Evolutionary conservation across 2,329 filamentous ascomycete species (phyloP).

Genomic region (Berkeleyomyces rouxiae): DNA sequence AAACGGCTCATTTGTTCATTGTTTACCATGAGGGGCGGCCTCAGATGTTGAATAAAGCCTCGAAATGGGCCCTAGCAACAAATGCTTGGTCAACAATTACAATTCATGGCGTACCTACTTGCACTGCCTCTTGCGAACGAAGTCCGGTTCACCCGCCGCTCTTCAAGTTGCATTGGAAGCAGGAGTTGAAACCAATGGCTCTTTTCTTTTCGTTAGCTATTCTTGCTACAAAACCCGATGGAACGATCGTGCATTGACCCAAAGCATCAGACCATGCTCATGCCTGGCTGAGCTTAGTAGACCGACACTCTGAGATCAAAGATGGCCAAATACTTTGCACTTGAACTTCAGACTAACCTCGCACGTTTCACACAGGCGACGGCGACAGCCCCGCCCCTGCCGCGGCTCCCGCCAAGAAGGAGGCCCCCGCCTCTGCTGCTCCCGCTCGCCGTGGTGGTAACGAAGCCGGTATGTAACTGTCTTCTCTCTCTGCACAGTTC

Average conservation of each 20-base stretch:
- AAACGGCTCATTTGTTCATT: neutral
- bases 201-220: neutral
- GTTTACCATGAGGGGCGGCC: neutral
- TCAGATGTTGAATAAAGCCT: neutral
- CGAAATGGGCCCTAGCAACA: too few species aligned
- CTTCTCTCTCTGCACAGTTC: neutral
- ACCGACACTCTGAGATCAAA: neutral
- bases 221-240: neutral
- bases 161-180: too few species aligned
- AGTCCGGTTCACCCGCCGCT: too few species aligned
- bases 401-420: constrained; percentile 70
- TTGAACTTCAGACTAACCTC: constrained; percentile 4
- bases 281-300: neutral
- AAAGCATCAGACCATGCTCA: neutral
- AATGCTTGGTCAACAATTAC: too few species aligned
- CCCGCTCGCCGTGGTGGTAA: constrained; percentile 56
- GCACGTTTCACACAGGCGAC: constrained; percentile 9
- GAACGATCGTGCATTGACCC: neutral
- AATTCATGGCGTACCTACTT: too few species aligned
- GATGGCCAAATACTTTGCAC: neutral
- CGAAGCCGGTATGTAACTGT: constrained; percentile 60
- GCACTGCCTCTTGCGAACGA: too few species aligned
- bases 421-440: constrained; percentile 48
- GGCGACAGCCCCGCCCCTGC: constrained; percentile 26
- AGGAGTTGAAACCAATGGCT: too few species aligned